Evolutionary conservation across 208 protist species (phyloP).

Genomic region (Wallacemonas sp.): DNA sequence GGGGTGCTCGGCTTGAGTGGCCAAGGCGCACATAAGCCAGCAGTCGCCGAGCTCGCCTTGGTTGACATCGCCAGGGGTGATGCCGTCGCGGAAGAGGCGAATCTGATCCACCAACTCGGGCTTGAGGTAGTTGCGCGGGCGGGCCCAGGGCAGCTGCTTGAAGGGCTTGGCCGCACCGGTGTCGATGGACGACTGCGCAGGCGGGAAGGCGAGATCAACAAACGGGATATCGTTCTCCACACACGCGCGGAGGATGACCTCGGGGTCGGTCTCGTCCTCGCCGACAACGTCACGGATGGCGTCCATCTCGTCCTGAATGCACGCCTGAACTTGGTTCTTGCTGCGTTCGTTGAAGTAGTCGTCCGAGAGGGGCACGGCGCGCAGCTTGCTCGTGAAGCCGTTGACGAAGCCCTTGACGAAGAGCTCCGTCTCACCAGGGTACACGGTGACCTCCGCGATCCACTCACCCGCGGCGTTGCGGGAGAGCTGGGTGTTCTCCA

Average conservation of each 20-base stretch:
- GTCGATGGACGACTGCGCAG: conserved; percentile 52
- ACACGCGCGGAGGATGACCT: conserved; percentile 49
- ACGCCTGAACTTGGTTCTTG: conserved; percentile 27
- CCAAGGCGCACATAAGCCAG: conserved; percentile 86
- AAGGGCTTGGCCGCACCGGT: conserved; percentile 34
- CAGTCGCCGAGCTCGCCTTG: conserved; percentile 83
- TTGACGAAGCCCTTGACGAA: conserved; percentile 85
- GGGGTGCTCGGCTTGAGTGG: conserved; percentile 56
- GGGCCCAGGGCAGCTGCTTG: conserved; percentile 69
- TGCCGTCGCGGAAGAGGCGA: conserved; percentile 71
- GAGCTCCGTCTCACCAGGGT: conserved; percentile 75
- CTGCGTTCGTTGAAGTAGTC: conserved; percentile 59
- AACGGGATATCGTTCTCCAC: conserved; percentile 59
- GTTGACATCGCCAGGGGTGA: conserved; percentile 62
- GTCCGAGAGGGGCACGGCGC: conserved; percentile 65
- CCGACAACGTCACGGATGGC: conserved; percentile 38
- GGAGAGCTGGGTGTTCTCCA: conserved; percentile 59
- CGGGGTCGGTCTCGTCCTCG: conserved; percentile 38
- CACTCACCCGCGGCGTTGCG: conserved; percentile 47
- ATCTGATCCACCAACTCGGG: conserved; percentile 59
- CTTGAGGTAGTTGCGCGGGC: conserved; percentile 67
- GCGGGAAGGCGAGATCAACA: conserved; percentile 81
- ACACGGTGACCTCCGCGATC: conserved; percentile 63
- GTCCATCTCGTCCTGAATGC: conserved; percentile 58
- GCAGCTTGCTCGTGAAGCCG: conserved; percentile 76